Evolutionary conservation across 345 rosid genomes (phyloP).

Genomic region (Chamaenerion angustifolium): DNA sequence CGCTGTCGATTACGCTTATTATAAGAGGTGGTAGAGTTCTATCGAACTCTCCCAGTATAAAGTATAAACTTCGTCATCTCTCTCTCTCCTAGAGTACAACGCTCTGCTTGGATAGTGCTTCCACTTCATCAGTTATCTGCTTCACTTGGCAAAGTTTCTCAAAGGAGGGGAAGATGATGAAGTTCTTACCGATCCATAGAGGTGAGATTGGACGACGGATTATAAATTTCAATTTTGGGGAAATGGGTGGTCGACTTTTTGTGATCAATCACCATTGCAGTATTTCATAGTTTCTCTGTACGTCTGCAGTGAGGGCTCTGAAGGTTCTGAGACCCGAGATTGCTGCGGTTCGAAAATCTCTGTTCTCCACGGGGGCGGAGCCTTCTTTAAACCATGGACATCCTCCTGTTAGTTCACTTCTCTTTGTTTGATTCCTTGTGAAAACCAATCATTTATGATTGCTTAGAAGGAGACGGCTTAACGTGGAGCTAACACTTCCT

Average conservation of each 20-base stretch:
- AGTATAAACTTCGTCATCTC: too few species aligned
- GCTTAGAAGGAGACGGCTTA: slow-evolving; percentile 2
- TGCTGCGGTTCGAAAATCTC: slow-evolving; percentile 19
- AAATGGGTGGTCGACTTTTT: too few species aligned
- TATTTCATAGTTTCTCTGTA: background rate
- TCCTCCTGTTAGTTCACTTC: slow-evolving; percentile 30
- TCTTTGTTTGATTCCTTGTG: background rate
- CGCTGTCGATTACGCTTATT: too few species aligned
- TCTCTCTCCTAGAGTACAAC: too few species aligned
- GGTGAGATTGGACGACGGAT: background rate
- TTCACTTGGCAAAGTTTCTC: background rate
- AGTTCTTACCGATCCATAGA: slow-evolving; percentile 3
- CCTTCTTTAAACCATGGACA: slow-evolving; percentile 25
- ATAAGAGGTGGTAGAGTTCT: too few species aligned
- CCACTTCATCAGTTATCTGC: too few species aligned
- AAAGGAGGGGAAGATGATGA: slow-evolving; percentile 2
- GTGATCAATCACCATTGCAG: too few species aligned
- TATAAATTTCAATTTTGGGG: background rate
- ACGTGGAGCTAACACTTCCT: too few species aligned
- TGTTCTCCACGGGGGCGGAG: slow-evolving; percentile 44
- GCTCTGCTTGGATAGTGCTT: too few species aligned
- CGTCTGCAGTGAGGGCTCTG: slow-evolving; percentile 38
- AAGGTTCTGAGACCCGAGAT: slow-evolving; percentile 36
- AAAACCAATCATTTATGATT: slow-evolving; percentile 2
- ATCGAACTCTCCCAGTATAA: too few species aligned